These are phyloP conservation scores for Psidium guajava DNA, from an alignment of 345 rosid species.

Conservation along the genomic window DNA sequence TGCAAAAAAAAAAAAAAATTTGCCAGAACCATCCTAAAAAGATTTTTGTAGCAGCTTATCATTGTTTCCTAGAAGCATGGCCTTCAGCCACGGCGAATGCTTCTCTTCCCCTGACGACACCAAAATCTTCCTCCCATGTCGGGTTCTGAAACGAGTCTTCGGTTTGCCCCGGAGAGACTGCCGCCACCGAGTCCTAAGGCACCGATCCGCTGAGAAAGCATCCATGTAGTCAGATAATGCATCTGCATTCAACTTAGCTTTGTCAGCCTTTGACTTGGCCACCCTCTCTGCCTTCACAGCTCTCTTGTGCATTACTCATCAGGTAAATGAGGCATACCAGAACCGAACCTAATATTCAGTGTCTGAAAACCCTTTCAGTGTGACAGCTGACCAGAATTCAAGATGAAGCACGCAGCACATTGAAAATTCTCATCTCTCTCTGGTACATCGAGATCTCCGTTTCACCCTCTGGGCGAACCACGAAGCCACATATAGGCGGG, in stretches of 20 bases:
- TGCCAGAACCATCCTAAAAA: not conserved
- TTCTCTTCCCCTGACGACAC: not conserved
- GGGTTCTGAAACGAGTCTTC: not conserved
- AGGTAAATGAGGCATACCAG: not conserved
- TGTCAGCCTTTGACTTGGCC: not conserved
- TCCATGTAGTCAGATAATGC: not conserved
- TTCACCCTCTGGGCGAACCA: not conserved
- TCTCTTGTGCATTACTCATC: not conserved
- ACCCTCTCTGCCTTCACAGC: not conserved
- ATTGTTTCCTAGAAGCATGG: not conserved
- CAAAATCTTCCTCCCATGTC: not conserved
- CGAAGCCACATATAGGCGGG: not conserved
- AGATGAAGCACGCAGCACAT: not conserved
- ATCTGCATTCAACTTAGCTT: not conserved
- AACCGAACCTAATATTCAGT: not conserved
- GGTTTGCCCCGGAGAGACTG: not conserved
- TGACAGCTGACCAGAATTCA: not conserved
- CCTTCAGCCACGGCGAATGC: not conserved
- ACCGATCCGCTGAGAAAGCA: not conserved
- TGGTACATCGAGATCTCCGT: not conserved
- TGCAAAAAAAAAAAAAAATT: not conserved
- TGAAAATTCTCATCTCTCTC: not conserved
- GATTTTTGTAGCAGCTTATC: not conserved
- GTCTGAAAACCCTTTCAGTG: not conserved
- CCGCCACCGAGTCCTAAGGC: not conserved